Percentiles rank a stretch among this genome's conserved stretches.
Conservation (phyloP, 352 stramenopile species). For the Phytophthora ohioensis region DNA sequence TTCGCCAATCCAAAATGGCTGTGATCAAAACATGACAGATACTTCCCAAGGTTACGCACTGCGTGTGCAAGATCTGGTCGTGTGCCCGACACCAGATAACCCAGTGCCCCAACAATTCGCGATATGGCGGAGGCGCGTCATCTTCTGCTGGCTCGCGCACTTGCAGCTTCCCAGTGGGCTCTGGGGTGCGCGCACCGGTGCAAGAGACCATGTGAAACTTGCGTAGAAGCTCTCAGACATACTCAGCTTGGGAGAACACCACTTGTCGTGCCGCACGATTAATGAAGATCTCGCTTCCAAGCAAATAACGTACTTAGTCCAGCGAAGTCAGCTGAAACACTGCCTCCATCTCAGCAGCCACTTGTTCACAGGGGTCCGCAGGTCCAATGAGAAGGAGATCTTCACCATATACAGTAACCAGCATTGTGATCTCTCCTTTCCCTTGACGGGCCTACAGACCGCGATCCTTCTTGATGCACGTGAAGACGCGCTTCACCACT, state of each 20-base stretch:
- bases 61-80: slow-evolving; percentile 20
- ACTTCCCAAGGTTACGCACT: slow-evolving; percentile 19
- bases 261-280: slow-evolving; percentile 15
- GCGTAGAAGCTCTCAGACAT: slow-evolving; percentile 6
- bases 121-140: slow-evolving; percentile 11
- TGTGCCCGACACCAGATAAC: slow-evolving; percentile 14
- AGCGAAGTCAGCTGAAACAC: slow-evolving; percentile 13
- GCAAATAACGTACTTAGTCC: slow-evolving; percentile 13
- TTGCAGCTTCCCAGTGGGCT: slow-evolving; percentile 10
- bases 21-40: slow-evolving; percentile 16
- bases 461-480: slow-evolving; percentile 15
- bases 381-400: slow-evolving; percentile 18
- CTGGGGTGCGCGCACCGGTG: slow-evolving; percentile 19
- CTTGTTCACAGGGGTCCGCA: slow-evolving; percentile 5
- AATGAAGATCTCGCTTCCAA: slow-evolving; percentile 27
- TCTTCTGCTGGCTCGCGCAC: not conserved
- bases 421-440: slow-evolving; percentile 11
- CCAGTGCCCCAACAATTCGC: slow-evolving; percentile 12
- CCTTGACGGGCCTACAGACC: slow-evolving; percentile 15
- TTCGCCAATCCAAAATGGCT: slow-evolving; percentile 14
- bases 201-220: slow-evolving; percentile 21
- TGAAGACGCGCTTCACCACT: slow-evolving; percentile 6
- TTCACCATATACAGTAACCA: slow-evolving; percentile 15
- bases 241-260: slow-evolving; percentile 8
- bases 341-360: slow-evolving; percentile 11